These are phyloP conservation scores for Fraxinus anomala DNA, from an alignment of 257 asterid species.

Conservation along the genomic window DNA sequence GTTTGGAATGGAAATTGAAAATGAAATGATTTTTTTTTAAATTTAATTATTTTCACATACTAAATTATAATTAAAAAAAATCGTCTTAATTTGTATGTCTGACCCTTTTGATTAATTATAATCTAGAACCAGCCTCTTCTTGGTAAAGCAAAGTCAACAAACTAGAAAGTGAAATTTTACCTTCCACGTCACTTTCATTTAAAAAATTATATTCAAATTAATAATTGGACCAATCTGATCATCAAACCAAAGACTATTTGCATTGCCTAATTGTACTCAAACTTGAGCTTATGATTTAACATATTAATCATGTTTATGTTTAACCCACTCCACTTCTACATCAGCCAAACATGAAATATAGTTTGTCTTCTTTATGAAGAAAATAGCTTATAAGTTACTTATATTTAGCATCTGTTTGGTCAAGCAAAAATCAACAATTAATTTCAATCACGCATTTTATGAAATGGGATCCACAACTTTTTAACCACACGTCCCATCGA, in stretches of 20 bases:
- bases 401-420: no score
- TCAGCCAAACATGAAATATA: neutral
- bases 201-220: neutral
- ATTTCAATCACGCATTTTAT: no score
- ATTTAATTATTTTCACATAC: no score
- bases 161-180: neutral
- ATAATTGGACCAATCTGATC: neutral
- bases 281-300: neutral
- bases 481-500: no score
- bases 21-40: no score
- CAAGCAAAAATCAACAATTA: no score
- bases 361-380: neutral
- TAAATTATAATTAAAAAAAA: no score
- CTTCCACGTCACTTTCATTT: conserved; percentile 9
- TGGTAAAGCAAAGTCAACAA: conserved; percentile 2
- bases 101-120: neutral
- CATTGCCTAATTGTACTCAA: neutral
- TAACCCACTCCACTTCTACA: neutral
- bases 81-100: neutral
- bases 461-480: no score
- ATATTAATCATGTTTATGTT: neutral
- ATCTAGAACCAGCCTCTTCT: neutral
- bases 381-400: no score
- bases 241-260: neutral
- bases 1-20: no score